Evolutionary conservation across 352 stramenopile species (phyloP).

Genomic region (Pythium folliculosum): DNA sequence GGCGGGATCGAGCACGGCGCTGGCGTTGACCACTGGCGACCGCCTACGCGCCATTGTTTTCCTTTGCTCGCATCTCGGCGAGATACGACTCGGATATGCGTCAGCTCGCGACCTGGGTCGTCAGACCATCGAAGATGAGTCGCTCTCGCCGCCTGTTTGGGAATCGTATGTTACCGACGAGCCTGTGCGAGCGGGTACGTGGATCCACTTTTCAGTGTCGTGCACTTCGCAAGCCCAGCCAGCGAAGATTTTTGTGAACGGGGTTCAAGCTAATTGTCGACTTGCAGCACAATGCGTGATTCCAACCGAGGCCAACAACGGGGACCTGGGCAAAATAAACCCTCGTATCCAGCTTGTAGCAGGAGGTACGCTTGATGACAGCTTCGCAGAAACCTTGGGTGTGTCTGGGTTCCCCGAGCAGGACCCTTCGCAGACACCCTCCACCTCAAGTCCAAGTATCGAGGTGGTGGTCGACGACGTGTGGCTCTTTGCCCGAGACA

Average conservation of each 20-base stretch:
- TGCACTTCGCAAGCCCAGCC: background rate
- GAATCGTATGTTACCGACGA: background rate
- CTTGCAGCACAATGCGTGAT: background rate
- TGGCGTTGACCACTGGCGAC: background rate
- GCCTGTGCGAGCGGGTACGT: background rate
- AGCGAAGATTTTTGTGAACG: conserved; percentile 3
- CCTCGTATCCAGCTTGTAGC: conserved; percentile 2
- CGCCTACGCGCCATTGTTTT: background rate
- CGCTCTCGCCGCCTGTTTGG: background rate
- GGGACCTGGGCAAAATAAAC: background rate
- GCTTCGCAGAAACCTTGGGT: background rate
- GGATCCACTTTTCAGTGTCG: conserved; percentile 4
- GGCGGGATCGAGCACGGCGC: background rate
- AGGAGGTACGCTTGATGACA: background rate
- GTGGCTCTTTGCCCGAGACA: background rate
- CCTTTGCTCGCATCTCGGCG: background rate
- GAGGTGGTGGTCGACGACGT: conserved; percentile 16
- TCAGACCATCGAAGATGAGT: background rate
- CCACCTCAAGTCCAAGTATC: background rate
- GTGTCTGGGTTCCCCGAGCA: background rate
- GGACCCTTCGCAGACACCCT: background rate
- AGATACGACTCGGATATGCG: background rate
- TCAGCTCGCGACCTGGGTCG: background rate
- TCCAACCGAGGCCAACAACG: background rate
- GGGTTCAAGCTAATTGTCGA: background rate